phyloP scores from a whole-genome alignment of 1,284 basidiomycete genomes.

The Puccinia hordei region DNA sequence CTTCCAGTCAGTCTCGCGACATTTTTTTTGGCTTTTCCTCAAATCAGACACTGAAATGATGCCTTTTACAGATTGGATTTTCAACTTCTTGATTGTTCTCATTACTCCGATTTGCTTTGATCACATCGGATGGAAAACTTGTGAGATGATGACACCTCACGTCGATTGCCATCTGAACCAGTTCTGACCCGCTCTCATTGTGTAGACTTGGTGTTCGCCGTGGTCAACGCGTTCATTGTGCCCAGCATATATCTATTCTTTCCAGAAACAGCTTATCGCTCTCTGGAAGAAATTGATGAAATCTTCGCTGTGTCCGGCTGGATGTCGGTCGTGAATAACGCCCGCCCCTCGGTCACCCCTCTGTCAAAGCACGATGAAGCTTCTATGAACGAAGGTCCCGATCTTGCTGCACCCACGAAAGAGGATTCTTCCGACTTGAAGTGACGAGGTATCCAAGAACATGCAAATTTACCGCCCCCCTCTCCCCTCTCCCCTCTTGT shows the following conservation, averaged over 20 bases:
- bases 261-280: slow-evolving; percentile 70
- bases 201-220: slow-evolving; percentile 67
- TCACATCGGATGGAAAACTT: slow-evolving; percentile 68
- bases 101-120: slow-evolving; percentile 69
- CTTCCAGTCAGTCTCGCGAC: slow-evolving; percentile 62
- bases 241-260: slow-evolving; percentile 69
- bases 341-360: slow-evolving; percentile 24
- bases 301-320: slow-evolving; percentile 55
- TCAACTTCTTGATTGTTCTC: slow-evolving; percentile 68
- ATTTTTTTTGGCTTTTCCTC: slow-evolving; percentile 59
- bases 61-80: slow-evolving; percentile 68
- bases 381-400: neutral
- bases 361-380: neutral
- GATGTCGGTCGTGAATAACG: slow-evolving; percentile 36
- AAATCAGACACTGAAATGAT: slow-evolving; percentile 18
- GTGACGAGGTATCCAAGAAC: neutral
- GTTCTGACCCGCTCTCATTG: neutral
- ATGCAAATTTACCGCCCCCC: too few species aligned
- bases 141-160: neutral
- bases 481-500: too few species aligned
- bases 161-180: neutral
- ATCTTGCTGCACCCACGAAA: neutral
- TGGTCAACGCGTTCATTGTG: slow-evolving; percentile 67
- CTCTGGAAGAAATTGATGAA: slow-evolving; percentile 63
- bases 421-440: neutral